A percentile compares a stretch with the other conserved stretches of the same genome.
Evolutionary conservation across 2,329 filamentous ascomycete genomes (phyloP).

Genomic region (Aspergillus fructus): DNA sequence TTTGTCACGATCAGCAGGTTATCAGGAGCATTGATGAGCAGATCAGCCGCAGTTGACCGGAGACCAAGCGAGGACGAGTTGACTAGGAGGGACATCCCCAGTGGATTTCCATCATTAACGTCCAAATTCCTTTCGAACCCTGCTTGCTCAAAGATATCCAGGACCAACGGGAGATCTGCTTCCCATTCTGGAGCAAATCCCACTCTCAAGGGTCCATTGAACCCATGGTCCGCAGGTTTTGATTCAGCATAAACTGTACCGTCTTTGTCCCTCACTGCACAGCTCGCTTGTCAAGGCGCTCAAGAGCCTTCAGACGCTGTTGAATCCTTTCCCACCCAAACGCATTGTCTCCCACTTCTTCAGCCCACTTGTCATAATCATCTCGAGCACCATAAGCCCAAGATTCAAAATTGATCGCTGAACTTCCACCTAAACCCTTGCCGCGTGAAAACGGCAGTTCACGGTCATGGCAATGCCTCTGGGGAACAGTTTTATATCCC

Average conservation of each 20-base stretch:
- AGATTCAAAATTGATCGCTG: slow-evolving; percentile 56
- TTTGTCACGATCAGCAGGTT: too few relatives aligned
- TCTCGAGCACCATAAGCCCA: slow-evolving; percentile 56
- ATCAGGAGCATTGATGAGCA: too few relatives aligned
- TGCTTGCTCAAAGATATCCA: too few relatives aligned
- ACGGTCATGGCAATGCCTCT: slow-evolving; percentile 48
- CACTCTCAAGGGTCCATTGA: too few relatives aligned
- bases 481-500: slow-evolving; percentile 52
- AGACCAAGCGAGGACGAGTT: too few relatives aligned
- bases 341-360: slow-evolving; percentile 53
- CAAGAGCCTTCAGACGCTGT: slow-evolving; percentile 52
- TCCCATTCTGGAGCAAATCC: too few relatives aligned
- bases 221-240: too few relatives aligned
- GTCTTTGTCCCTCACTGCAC: slow-evolving; percentile 28
- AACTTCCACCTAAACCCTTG: slow-evolving; percentile 52
- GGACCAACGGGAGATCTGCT: too few relatives aligned
- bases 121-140: too few relatives aligned
- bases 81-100: too few relatives aligned
- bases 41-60: too few relatives aligned
- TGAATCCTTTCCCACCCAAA: slow-evolving; percentile 58
- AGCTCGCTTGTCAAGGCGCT: slow-evolving; percentile 48
- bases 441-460: slow-evolving; percentile 48
- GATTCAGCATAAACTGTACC: slow-evolving; percentile 45
- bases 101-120: too few relatives aligned
- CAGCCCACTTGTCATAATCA: slow-evolving; percentile 64